phyloP scores from a whole-genome alignment of 345 rosid species.

The Viola odorata region DNA sequence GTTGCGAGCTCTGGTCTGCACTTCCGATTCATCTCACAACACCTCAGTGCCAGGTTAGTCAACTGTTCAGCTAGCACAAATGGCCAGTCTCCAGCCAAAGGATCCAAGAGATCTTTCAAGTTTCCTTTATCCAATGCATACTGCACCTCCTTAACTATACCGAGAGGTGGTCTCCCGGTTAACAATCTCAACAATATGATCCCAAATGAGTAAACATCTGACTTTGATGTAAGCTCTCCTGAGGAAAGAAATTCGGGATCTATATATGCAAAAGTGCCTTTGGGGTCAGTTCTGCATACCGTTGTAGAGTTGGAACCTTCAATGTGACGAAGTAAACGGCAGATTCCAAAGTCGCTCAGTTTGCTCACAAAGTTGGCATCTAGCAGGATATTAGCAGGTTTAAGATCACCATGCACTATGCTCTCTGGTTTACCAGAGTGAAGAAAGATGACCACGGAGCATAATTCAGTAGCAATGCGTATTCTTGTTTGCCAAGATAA shows the following conservation, averaged over 20 bases:
- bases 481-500: conserved; percentile 86
- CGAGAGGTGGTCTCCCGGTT: conserved; percentile 64
- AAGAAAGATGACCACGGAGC: conserved; percentile 79
- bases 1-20: conserved; percentile 72
- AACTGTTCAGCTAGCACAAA: conserved; percentile 80
- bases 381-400: conserved; percentile 82
- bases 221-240: conserved; percentile 76
- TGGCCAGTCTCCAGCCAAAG: conserved; percentile 96
- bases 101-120: conserved; percentile 62
- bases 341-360: conserved; percentile 83
- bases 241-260: conserved; percentile 71
- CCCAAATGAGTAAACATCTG: conserved; percentile 89
- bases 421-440: conserved; percentile 75
- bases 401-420: conserved; percentile 84
- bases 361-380: conserved; percentile 72
- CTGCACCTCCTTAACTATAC: conserved; percentile 65
- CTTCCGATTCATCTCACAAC: conserved; percentile 63
- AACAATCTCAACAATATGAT: conserved; percentile 62
- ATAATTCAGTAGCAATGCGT: conserved; percentile 71
- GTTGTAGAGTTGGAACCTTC: conserved; percentile 34
- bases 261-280: conserved; percentile 65
- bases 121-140: conserved; percentile 53
- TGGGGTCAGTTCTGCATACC: conserved; percentile 49
- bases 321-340: conserved; percentile 33
- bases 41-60: conserved; percentile 70